Conservation (phyloP, 2,329 filamentous ascomycete species). For the Arthrobotrys megalospora region DNA sequence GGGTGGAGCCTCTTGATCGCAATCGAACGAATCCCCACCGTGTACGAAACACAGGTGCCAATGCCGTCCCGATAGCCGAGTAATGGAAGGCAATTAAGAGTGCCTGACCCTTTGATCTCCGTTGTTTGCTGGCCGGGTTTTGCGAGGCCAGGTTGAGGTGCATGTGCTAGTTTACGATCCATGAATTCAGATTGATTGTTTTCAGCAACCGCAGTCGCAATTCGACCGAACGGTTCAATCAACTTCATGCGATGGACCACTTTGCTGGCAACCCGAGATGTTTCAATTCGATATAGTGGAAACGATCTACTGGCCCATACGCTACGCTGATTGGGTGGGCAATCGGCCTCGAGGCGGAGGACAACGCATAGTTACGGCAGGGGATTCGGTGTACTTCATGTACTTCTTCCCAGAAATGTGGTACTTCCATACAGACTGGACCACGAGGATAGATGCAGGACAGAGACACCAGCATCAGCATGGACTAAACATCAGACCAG, state of each 20-base stretch:
- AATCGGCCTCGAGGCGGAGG: constrained; percentile 37
- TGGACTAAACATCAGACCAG: constrained; percentile 39
- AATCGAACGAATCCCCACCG: constrained; percentile 30
- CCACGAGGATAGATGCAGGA: constrained; percentile 58
- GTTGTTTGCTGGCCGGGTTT: constrained; percentile 32
- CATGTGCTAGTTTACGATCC: constrained; percentile 41
- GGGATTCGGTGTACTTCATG: constrained; percentile 24
- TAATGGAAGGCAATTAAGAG: constrained; percentile 44
- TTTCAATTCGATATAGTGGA: constrained; percentile 52
- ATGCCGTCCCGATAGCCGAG: constrained; percentile 55
- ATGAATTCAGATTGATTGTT: constrained; percentile 26
- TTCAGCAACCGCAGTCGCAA: constrained; percentile 41
- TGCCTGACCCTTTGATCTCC: constrained; percentile 49
- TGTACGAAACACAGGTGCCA: constrained; percentile 40
- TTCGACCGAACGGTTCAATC: constrained; percentile 39
- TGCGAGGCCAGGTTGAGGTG: constrained; percentile 18
- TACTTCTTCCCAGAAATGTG: constrained; percentile 41
- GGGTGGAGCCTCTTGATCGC: constrained; percentile 39
- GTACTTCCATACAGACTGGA: constrained; percentile 58
- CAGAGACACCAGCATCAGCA: constrained; percentile 23
- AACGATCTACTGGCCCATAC: constrained; percentile 39
- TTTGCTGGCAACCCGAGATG: constrained; percentile 57
- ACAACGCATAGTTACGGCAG: constrained; percentile 52
- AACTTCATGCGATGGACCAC: constrained; percentile 52
- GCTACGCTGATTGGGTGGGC: constrained; percentile 51